phyloP scores from a whole-genome alignment of 1,284 basidiomycete genomes.

The Cystobasidium pallidum region DNA sequence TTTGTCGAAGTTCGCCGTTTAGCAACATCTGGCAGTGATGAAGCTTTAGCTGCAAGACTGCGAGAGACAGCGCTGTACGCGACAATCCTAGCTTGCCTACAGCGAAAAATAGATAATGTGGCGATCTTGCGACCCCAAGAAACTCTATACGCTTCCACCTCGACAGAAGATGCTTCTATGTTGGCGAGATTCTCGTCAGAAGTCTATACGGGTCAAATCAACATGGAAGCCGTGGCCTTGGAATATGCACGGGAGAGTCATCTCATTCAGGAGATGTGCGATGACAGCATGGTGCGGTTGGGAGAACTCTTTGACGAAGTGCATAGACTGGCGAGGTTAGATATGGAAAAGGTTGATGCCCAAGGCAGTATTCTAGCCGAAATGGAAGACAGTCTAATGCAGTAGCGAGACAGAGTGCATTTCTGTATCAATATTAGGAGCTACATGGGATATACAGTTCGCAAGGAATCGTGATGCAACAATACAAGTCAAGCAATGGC shows the following conservation, averaged over 20 bases:
- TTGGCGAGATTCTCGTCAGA: slow-evolving; percentile 53
- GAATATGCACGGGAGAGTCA: slow-evolving; percentile 53
- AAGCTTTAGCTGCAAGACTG: slow-evolving; percentile 68
- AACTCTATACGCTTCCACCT: slow-evolving; percentile 32
- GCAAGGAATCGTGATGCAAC: background rate
- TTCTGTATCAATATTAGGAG: background rate
- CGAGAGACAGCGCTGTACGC: slow-evolving; percentile 70
- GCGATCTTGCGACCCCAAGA: background rate
- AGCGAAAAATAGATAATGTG: slow-evolving; percentile 10
- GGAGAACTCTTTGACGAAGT: slow-evolving; percentile 54
- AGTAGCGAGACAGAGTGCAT: background rate
- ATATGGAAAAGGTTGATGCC: slow-evolving; percentile 49
- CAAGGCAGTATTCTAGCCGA: slow-evolving; percentile 13
- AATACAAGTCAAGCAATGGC: background rate
- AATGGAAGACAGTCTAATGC: slow-evolving; percentile 19
- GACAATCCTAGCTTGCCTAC: slow-evolving; percentile 60
- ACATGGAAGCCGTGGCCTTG: slow-evolving; percentile 51
- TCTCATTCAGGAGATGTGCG: slow-evolving; percentile 30
- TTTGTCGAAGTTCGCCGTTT: slow-evolving; percentile 66
- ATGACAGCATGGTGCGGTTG: slow-evolving; percentile 52
- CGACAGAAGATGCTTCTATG: slow-evolving; percentile 51
- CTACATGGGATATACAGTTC: background rate
- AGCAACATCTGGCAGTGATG: slow-evolving; percentile 70
- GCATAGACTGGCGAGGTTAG: slow-evolving; percentile 52
- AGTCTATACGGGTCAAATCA: slow-evolving; percentile 56